Evolutionary conservation across 106 monocot genomes (phyloP), one percentile per base, ranked within the genome.

Genomic region (Ottelia alismoides): DNA sequence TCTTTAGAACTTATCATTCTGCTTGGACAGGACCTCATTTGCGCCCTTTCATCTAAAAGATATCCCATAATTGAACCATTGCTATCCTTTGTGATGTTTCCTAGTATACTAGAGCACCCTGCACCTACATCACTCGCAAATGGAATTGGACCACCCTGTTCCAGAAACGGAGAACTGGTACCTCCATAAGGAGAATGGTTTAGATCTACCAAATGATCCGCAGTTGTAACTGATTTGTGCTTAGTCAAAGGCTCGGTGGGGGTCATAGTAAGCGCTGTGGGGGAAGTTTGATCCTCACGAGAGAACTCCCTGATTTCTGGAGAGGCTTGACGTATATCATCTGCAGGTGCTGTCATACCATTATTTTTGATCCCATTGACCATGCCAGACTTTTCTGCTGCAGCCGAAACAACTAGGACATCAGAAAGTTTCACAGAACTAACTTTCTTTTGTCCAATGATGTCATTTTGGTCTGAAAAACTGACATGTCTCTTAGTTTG

Each of bases 381-480:
- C 11, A 43, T 43, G 35, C 23, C 6, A 11, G 1, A 17, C 43
- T 57, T 43, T 22, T 44, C 43, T n/a, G n/a, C n/a, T n/a, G n/a
- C n/a, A n/a, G 67, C 67, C 66, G 77, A 74, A 30, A 72, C 67
- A 52, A 72, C 62, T 67, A 81, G 63, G 25, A 66, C 69, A 72
- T 75, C 70, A 22, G 74, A 77, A 62, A 81, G 69, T 56, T 62
- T 72, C 59, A 64, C 65, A 62, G 49, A 63, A 49, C 7, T 11
- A 22, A 11, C 60, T 18, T 60, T 56, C 21, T 52, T 31, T 49
- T 22, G 45, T 17, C 49, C 69, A 55, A 74, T 17, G 30, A 64
- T 58, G 47, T 56, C 65, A 48, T 81, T 69, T 31, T 67, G 70
- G 6, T 45, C 67, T 22, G 76, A 77, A 56, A 77, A 77, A 26